Evolutionary conservation across 306 rosid genomes (phyloP).

Genomic region (Ziziphus jujuba): DNA sequence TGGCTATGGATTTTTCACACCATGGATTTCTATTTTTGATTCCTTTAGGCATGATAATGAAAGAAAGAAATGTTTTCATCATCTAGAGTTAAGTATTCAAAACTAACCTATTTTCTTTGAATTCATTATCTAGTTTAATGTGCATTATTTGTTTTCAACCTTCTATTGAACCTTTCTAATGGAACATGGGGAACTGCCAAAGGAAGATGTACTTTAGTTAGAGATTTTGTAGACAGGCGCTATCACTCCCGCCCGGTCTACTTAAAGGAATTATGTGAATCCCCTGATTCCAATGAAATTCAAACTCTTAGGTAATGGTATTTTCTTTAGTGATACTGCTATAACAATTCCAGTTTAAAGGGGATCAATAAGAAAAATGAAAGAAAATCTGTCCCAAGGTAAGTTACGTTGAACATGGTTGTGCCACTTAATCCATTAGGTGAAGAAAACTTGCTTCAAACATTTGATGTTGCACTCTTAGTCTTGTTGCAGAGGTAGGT

Average conservation of each 20-base stretch:
- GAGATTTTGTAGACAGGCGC: constrained; percentile 82
- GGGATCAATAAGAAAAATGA: too few species aligned
- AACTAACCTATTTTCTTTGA: constrained; percentile 7
- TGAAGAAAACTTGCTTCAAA: too few species aligned
- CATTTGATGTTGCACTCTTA: too few species aligned
- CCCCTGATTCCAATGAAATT: constrained; percentile 50
- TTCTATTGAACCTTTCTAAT: constrained; percentile 42
- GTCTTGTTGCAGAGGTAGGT: too few species aligned
- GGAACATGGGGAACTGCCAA: constrained; percentile 84
- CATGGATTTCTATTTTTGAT: constrained; percentile 88
- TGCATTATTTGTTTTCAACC: not conserved
- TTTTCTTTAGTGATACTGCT: not conserved
- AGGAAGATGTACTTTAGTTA: constrained; percentile 82
- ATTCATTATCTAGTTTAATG: constrained; percentile 18
- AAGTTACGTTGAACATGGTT: too few species aligned
- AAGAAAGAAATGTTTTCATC: constrained; percentile 53
- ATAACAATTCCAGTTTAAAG: not conserved
- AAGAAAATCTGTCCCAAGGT: too few species aligned
- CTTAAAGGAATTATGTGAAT: constrained; percentile 72
- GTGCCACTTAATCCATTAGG: too few species aligned
- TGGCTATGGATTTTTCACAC: constrained; percentile 84
- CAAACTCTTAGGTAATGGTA: constrained; percentile 53
- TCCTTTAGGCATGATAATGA: constrained; percentile 66
- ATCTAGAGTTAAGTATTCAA: constrained; percentile 48
- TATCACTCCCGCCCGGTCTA: constrained; percentile 66